Evolutionary conservation across 2,329 filamentous ascomycete genomes (phyloP), one percentile per base, ranked within the genome.

Genomic region (Penicillium hordei): DNA sequence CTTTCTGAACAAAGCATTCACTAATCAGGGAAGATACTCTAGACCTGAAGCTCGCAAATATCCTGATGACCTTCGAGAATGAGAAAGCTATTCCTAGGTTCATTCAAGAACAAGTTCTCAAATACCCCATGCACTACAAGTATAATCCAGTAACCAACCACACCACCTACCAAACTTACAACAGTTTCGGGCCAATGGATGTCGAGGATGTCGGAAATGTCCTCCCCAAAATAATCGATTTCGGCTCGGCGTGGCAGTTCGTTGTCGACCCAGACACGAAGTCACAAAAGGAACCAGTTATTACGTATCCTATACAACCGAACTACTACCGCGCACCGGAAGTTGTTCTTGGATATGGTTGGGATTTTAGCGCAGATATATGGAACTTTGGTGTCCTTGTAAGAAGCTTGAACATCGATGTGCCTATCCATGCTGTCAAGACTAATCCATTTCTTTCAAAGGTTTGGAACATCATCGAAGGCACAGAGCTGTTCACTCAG

Each of bases 41-140:
- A 69, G 76, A 79, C 63, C 66, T 78, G 33, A 79, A 79, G 53
- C 67, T 75, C 0, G 71, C 70, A 34, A 79, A 79, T 58, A 75
- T 78, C 25, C 64, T 78, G 21, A 65, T 75, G 57, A 63, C 55
- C 3, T 68, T 75, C 15, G 68, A 72, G 39, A 61, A 68, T 34
- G 55, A 54, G 33, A 56, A 48, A 17, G 51, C 63, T 15, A 52
- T 66, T n/a, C 15, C 52, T 34, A 36, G 51, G 0, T 68, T 68
- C n/a, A 50, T 65, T 2, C 57, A 68, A 39, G 56, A 57, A 3
- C 58, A 61, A 12, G 34, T 60, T n/a, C 44, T 58, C 31, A 58
- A 63, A 9, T 42, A 65, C 25, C 67, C 66, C 0, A 64, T 70
- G 48, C 48, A 65, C 25, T 66, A 58, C 48, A 70, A 72, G 17